Base-by-base conservation (phyloP, 306 rosid species). In the Boehmeria nivea region DNA sequence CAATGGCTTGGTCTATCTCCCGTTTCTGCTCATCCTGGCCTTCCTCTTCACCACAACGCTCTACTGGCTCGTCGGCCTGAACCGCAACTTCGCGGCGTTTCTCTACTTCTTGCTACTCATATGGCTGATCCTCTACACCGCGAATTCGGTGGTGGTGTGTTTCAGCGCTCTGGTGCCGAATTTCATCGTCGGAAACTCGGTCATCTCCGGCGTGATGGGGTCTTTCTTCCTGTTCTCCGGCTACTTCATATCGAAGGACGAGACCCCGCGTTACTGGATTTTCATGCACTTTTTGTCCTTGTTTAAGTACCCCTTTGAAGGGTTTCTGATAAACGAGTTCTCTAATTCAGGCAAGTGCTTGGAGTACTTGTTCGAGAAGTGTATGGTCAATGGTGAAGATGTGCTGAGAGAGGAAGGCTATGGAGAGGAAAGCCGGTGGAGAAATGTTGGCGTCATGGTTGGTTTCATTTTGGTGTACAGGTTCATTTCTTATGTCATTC, bases 281-380 rank as follows among this genome's bases (percentile, higher is more conserved):
- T 84, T 87, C 80, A 87, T 91, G 96, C 96, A 91, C 65, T 84
- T 76, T 52, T 61, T 91, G 34, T 91, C 98, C 15, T 62, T 91
- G 65, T 91, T 91, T 39, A 91, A 91, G 84, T 87, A 91, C 62
- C 98, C 98, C 15, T 87, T 91, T 25, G 98, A 91, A 79, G 96
- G 96, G 83, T 78, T 91, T 59, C 62, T 91, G 61, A 81, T 87
- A 59, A 91, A 87, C 47, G 95, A 91, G 74, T 91, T 91, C 66
- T 91, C 98, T 1, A 63, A 79, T 8, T 84, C 96, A n/a, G 83
- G 67, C 13, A 87, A 91, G 75, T 91, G 98, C 66, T 58, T 91
- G 79, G 81, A 78, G 67, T 65, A 70, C 54, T 59, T 87, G 78
- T 82, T 90, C 51, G 98, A 88, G 25, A 69, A 71, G 61, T 91